These are phyloP conservation scores for Phyllosticta citriasiana DNA, from an alignment of 2,329 filamentous ascomycete genomes.

Conservation along the genomic window DNA sequence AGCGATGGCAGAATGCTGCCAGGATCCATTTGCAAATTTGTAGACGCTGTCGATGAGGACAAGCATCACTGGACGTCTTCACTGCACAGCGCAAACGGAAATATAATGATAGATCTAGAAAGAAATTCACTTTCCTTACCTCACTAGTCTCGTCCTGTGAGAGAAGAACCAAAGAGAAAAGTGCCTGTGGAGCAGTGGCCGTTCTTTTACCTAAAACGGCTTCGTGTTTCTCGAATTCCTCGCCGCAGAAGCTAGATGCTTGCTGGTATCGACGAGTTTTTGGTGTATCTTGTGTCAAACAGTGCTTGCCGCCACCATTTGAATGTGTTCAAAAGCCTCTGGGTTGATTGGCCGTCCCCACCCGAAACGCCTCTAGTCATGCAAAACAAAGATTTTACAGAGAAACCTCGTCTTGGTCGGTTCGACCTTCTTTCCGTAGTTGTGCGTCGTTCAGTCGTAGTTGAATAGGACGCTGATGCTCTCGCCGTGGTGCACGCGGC, in stretches of 20 bases:
- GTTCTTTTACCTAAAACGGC: neutral
- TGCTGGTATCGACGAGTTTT: neutral
- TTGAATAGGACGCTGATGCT: constrained; percentile 94
- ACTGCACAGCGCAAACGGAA: too few relatives aligned
- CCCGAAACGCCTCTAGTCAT: constrained; percentile 10
- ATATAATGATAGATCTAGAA: neutral
- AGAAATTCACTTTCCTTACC: neutral
- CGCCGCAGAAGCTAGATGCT: neutral
- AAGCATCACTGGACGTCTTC: too few relatives aligned
- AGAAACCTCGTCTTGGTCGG: neutral
- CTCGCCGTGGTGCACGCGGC: constrained; percentile 93
- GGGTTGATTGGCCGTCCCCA: neutral
- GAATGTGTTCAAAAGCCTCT: neutral
- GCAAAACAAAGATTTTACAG: constrained; percentile 9
- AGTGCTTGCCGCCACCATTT: neutral
- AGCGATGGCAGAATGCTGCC: too few relatives aligned
- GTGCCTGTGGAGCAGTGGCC: neutral
- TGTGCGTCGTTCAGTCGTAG: constrained; percentile 47
- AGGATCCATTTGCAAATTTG: too few relatives aligned
- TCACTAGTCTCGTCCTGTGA: neutral
- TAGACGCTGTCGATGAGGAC: too few relatives aligned
- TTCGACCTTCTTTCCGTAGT: neutral
- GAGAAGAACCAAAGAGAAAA: neutral
- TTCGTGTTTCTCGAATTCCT: neutral
- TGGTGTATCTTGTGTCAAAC: neutral